Conservation (phyloP, 139 green algal genomes). For the Volvox africanus region DNA sequence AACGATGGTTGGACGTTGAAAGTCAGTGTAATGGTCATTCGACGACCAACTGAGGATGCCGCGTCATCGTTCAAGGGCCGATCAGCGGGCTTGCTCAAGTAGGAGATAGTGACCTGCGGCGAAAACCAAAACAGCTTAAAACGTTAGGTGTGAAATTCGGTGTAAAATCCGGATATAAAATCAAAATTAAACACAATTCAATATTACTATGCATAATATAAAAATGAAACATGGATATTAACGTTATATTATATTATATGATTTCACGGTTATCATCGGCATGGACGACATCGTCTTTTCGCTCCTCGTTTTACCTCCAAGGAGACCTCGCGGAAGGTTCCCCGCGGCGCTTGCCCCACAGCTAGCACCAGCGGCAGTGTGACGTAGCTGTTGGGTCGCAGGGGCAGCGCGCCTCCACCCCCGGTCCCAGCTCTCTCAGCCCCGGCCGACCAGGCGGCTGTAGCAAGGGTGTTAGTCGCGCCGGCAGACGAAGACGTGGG, state of each 20-base stretch:
- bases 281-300: too few species aligned
- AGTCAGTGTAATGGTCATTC: slow-evolving; percentile 31
- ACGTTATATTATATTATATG: too few species aligned
- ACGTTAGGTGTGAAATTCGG: too few species aligned
- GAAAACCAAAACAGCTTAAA: too few species aligned
- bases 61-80: background rate
- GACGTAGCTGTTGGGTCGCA: slow-evolving; percentile 26
- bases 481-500: background rate
- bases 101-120: slow-evolving; percentile 3
- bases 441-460: background rate
- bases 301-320: slow-evolving; percentile 26
- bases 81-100: background rate
- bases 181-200: too few species aligned
- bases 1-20: slow-evolving; percentile 45
- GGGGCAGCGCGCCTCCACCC: slow-evolving; percentile 36
- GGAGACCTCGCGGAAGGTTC: slow-evolving; percentile 25
- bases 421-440: too few species aligned
- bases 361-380: slow-evolving; percentile 30
- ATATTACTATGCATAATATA: too few species aligned
- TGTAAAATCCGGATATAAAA: too few species aligned
- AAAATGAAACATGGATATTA: too few species aligned
- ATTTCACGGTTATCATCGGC: too few species aligned
- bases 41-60: slow-evolving; percentile 8
- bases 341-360: slow-evolving; percentile 41
- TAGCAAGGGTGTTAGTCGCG: background rate